Conservation (phyloP, 2,329 filamentous ascomycete species). For the Phialocephala sp. region DNA sequence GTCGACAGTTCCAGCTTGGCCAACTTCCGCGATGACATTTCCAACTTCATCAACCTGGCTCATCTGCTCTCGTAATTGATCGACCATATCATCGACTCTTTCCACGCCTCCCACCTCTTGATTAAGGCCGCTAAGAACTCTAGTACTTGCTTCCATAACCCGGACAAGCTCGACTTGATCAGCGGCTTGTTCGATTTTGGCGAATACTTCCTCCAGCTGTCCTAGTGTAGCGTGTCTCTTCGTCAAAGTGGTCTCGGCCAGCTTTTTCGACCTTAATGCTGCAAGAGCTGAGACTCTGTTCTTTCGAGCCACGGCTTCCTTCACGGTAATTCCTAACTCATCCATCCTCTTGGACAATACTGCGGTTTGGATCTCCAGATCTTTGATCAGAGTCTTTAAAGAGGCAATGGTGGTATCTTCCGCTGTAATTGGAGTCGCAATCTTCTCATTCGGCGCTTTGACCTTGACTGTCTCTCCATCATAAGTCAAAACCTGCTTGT, state of each 20-base stretch:
- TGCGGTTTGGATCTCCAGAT: conserved; percentile 74
- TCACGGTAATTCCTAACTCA: conserved; percentile 67
- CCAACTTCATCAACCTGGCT: conserved; percentile 81
- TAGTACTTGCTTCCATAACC: conserved; percentile 80
- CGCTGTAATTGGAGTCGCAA: conserved; percentile 62
- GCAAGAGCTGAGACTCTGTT: conserved; percentile 78
- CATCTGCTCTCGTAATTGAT: conserved; percentile 80
- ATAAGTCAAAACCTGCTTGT: conserved; percentile 63
- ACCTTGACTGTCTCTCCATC: conserved; percentile 79
- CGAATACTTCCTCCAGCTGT: conserved; percentile 83
- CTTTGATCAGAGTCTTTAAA: conserved; percentile 78
- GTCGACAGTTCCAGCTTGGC: conserved; percentile 54
- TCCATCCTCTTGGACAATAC: conserved; percentile 71
- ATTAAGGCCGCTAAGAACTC: conserved; percentile 75
- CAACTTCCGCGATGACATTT: conserved; percentile 72
- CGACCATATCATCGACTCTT: conserved; percentile 76
- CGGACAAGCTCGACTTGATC: conserved; percentile 84
- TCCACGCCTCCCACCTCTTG: conserved; percentile 77
- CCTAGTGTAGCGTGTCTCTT: conserved; percentile 74
- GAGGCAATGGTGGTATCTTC: conserved; percentile 85
- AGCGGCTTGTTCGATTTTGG: conserved; percentile 83
- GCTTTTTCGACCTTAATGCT: conserved; percentile 81
- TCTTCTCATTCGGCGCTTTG: conserved; percentile 56
- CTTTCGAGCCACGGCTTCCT: conserved; percentile 72
- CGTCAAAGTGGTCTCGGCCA: conserved; percentile 74